Evolutionary conservation across 2,329 filamentous ascomycete genomes (phyloP), one percentile per base, ranked within the genome.

Genomic region (Colletotrichum salicis): DNA sequence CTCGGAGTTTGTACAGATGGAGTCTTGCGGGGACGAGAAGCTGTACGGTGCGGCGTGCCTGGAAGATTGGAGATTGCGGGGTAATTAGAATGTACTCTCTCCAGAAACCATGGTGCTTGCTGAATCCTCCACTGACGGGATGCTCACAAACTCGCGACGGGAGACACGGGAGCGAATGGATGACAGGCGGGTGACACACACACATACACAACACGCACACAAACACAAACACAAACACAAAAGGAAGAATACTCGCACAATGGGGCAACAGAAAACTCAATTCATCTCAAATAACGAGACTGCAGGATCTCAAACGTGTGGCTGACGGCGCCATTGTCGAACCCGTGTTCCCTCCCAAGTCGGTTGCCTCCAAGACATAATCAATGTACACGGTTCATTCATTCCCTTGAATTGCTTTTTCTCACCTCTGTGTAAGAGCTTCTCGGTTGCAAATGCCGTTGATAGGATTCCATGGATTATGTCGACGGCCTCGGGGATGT

Each of bases 301-400:
- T 29, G 61, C 61, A 55, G 61, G 10, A 64, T 64, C 61, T 55
- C 31, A 55, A 29, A 64, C 48, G 29, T 41, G 31, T 52, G 60
- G 45, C 60, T 37, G 60, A 19, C 31, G 11, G 48, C 22, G 29
- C 19, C 22, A n/a, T 48, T 22, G 41, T 48, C 41, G 10, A 48
- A 48, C 41, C 54, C 41, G 48, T 55, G 22, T 51, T 4, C 29
- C 59, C 41, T n/a, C 59, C 59, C 13, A 29, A 51, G 2, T 33
- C 57, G 41, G 41, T 22, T 48, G 19, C 4, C 19, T 48, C 37
- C 37, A 19, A 41, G 37, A 41, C 41, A 48, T 10, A 48, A 8
- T 22, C 15, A 3, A 48, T 19, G 10, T 1, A 48, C 19, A n/a
- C 1, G 7, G 41, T n/a, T 1, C 4, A 27, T n/a, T 1, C 11